Evolutionary conservation across 78 protist genomes (phyloP).

Genomic region (Ministeria vibrans): DNA sequence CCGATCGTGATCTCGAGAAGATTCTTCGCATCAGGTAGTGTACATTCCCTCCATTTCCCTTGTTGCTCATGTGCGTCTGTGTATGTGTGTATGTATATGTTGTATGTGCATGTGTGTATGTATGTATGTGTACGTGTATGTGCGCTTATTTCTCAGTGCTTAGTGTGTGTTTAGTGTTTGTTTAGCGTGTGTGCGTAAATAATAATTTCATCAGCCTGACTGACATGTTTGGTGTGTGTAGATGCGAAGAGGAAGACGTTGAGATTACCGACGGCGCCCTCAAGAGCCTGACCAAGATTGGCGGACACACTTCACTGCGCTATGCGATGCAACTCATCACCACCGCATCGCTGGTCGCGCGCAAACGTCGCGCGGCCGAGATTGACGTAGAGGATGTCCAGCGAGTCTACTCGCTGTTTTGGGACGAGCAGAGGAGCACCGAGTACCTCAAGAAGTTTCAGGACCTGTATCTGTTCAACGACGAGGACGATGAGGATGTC

Average conservation of each 20-base stretch:
- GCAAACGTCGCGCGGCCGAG: constrained; percentile 6
- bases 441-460: constrained; percentile 64
- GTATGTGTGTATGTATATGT: constrained; percentile 40
- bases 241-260: constrained; percentile 93
- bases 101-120: not conserved
- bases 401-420: constrained; percentile 76
- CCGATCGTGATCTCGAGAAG: constrained; percentile 50
- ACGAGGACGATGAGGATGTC: not conserved
- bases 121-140: not conserved
- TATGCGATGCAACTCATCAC: constrained; percentile 95
- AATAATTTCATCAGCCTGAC: no score
- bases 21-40: constrained; percentile 75
- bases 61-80: no score
- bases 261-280: constrained; percentile 77
- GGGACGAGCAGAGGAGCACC: constrained; percentile 75
- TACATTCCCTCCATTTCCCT: no score
- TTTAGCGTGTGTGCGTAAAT: no score
- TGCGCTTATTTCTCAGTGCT: not conserved
- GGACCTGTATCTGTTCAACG: constrained; percentile 31
- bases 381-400: constrained; percentile 74
- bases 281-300: constrained; percentile 65
- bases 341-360: not conserved
- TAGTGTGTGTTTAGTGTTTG: no score
- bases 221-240: constrained; percentile 48
- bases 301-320: constrained; percentile 73